phyloP scores from a whole-genome alignment of 257 asterid genomes.

The Penstemon barbatus region DNA sequence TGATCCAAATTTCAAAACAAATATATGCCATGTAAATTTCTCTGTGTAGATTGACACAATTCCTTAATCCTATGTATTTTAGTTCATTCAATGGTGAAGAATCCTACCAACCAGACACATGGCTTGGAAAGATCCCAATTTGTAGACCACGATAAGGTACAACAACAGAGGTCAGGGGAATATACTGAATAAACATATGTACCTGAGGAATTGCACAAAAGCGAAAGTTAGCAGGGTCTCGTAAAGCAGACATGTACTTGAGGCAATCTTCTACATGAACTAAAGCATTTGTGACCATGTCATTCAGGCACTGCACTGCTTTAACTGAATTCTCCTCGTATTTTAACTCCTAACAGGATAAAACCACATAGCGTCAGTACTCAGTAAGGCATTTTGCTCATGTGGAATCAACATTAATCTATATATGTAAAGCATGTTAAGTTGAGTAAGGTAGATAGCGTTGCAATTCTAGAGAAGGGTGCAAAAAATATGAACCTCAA shows the following conservation, averaged over 20 bases:
- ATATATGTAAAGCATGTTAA: background rate
- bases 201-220: conserved; percentile 99
- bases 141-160: too few species aligned
- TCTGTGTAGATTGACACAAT: too few species aligned
- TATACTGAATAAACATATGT: conserved; percentile 21
- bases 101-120: too few species aligned
- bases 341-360: conserved; percentile 70
- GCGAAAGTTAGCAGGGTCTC: conserved; percentile 79
- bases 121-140: too few species aligned
- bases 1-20: too few species aligned
- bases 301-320: conserved; percentile 95
- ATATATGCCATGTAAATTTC: too few species aligned
- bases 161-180: background rate
- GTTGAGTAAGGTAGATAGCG: conserved; percentile 14
- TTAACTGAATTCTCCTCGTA: conserved; percentile 76
- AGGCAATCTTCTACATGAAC: conserved; percentile 78
- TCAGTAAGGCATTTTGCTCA: conserved; percentile 16
- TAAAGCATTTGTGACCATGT: conserved; percentile 93
- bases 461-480: conserved; percentile 1
- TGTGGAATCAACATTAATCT: conserved; percentile 2
- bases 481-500: conserved; percentile 57
- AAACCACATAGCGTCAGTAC: conserved; percentile 17
- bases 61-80: too few species aligned
- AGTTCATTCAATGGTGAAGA: too few species aligned
- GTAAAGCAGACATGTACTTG: conserved; percentile 67